Conservation (phyloP, 345 rosid genomes). For the Sonneratia caseolaris region DNA sequence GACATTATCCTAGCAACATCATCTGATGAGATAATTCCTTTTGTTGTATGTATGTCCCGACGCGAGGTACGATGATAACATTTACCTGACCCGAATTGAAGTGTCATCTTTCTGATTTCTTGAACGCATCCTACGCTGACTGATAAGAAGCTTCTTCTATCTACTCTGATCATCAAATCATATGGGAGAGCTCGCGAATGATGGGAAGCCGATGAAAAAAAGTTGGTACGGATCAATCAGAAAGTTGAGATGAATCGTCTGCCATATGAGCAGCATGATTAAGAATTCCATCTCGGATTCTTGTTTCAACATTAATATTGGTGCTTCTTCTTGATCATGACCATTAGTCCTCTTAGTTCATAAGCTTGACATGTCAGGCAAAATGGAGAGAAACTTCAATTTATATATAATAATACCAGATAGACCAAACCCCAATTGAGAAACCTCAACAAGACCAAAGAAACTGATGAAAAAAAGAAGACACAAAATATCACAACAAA, state of each 20-base stretch:
- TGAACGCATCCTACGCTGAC: not conserved
- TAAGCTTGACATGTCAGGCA: not conserved
- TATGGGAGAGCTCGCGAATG: not conserved
- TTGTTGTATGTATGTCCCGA: not conserved
- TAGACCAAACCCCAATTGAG: not conserved
- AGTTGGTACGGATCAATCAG: not conserved
- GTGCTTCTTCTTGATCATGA: not conserved
- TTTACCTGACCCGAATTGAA: not conserved
- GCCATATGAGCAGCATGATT: not conserved
- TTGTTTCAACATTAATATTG: not conserved
- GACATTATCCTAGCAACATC: not conserved
- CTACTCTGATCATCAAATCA: too few relatives aligned
- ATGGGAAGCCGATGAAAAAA: too few relatives aligned
- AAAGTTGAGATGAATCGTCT: not conserved
- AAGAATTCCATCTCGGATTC: not conserved
- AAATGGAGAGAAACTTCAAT: not conserved
- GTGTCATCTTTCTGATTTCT: not conserved
- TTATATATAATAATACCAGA: not conserved
- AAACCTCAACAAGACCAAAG: not conserved
- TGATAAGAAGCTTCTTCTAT: too few relatives aligned
- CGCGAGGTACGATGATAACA: not conserved
- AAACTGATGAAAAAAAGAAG: not conserved
- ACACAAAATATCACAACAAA: not conserved
- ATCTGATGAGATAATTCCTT: not conserved
- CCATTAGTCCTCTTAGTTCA: not conserved